Base-by-base conservation (phyloP, 495 filamentous ascomycete genomes). In the Neurospora sp. region DNA sequence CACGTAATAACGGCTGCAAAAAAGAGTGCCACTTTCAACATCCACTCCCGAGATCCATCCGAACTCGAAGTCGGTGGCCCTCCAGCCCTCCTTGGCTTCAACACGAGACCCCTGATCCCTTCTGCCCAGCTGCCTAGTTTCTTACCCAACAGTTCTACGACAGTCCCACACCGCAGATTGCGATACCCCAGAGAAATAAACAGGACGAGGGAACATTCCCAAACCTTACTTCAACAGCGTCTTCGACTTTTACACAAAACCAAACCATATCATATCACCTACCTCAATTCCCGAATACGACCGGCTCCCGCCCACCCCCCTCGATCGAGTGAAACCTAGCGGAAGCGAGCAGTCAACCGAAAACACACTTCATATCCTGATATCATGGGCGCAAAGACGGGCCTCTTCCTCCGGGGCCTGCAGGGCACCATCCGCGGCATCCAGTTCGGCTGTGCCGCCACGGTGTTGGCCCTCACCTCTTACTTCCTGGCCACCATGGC, bases 401-500 rank as follows among this genome's bases (percentile, higher is more conserved):
- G 90, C 74, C 80, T 90, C 35, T 82, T 89, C 75, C 88, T 94
- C 66, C 89, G 90, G 75, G 80, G 86, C 66, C 78, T 89, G 40
- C 88, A 90, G 73, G 88, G 89, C 75, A 84, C 89, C 78, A 80
- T 93, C 73, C 90, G 92, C 74, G 76, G 83, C 66, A 81, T 97
- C n/a, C 86, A 93, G 76, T 91, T 95, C 82, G 85, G 89, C 78
- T 91, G 88, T 78, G 84, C 89, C 37, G 90, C 85, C 72, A 84
- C 96, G 72, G 88, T 94, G 72, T 86, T 97, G 69, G 92, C 89
- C 78, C 89, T 96, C 74, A 94, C 91, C 86, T 92, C 91, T 37
- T 97, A 92, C 82, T 91, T 90, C 84, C 84, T 92, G 37, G 85
- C 88, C 1, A 81, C 85, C 31, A 89, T 93, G 12, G 72, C 85